A percentile compares a stretch with the other conserved stretches of the same genome.
These are phyloP conservation scores for Penicillium tannophilum DNA, from an alignment of 495 filamentous ascomycete species.

Conservation along the genomic window DNA sequence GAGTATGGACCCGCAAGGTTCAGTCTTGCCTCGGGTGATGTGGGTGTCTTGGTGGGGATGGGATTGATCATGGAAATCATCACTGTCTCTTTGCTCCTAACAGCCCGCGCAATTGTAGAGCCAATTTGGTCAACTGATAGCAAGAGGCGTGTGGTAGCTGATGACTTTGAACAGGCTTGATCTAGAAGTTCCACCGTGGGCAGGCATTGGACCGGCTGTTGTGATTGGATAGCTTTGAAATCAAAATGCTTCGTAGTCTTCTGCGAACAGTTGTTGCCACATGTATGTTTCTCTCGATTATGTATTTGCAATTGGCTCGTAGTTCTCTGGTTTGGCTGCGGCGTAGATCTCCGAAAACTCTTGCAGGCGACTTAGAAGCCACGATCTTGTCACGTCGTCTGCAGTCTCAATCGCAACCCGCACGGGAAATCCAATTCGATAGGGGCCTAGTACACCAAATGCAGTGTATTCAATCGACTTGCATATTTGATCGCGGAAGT, in stretches of 20 bases:
- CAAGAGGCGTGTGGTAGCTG: conserved; percentile 4
- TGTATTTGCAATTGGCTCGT: not conserved
- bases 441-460: conserved; percentile 35
- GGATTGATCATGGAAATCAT: conserved; percentile 37
- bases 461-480: conserved; percentile 36
- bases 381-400: conserved; percentile 28
- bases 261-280: not conserved
- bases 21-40: conserved; percentile 24
- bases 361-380: conserved; percentile 30
- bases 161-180: conserved; percentile 11
- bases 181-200: not conserved
- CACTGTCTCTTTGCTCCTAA: conserved; percentile 23
- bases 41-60: conserved; percentile 30
- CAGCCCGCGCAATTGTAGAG: conserved; percentile 30
- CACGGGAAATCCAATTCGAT: conserved; percentile 35
- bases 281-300: not conserved
- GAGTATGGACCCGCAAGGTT: conserved; percentile 30
- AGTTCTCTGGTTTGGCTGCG: conserved; percentile 26
- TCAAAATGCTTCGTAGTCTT: not conserved
- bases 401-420: conserved; percentile 36
- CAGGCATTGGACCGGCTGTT: not conserved
- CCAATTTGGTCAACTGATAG: conserved; percentile 18
- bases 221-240: not conserved
- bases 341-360: conserved; percentile 34
- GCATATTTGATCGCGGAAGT: conserved; percentile 40